Evolutionary conservation across 148 eudicot species (phyloP).

Genomic region (Rhododendron molle): DNA sequence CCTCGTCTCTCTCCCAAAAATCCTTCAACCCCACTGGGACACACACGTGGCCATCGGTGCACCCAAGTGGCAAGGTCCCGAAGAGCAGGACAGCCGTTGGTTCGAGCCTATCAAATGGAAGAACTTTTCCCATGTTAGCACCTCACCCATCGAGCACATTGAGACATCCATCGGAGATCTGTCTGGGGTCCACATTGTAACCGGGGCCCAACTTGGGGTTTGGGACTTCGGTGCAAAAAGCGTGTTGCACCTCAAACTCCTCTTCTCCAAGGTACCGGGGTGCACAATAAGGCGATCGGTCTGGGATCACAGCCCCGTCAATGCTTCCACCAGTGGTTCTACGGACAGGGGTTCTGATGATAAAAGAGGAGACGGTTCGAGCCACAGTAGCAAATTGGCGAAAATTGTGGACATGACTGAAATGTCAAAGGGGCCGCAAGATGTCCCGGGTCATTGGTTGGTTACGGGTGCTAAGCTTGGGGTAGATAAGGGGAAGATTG

Average conservation of each 20-base stretch:
- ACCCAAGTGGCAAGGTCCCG: slow-evolving; percentile 96
- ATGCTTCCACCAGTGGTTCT: slow-evolving; percentile 31
- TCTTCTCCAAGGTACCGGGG: slow-evolving; percentile 93
- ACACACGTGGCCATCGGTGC: slow-evolving; percentile 92
- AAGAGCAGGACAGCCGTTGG: slow-evolving; percentile 99
- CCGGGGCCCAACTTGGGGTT: slow-evolving; percentile 95
- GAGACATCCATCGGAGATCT: slow-evolving; percentile 89
- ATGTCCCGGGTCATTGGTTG: slow-evolving; percentile 96
- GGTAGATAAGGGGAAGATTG: slow-evolving; percentile 82
- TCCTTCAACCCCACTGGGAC: slow-evolving; percentile 98
- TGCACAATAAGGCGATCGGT: slow-evolving; percentile 92
- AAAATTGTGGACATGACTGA: slow-evolving; percentile 85
- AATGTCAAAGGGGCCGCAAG: slow-evolving; percentile 89
- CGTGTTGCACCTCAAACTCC: slow-evolving; percentile 86
- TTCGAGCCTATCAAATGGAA: slow-evolving; percentile 98
- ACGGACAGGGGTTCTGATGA: slow-evolving; percentile 33
- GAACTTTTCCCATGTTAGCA: slow-evolving; percentile 94
- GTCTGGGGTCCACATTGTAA: slow-evolving; percentile 92
- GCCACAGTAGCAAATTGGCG: slow-evolving; percentile 52
- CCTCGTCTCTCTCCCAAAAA: slow-evolving; percentile 87
- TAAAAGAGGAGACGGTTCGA: slow-evolving; percentile 37
- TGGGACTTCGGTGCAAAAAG: slow-evolving; percentile 95
- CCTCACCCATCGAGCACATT: slow-evolving; percentile 84
- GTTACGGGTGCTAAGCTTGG: slow-evolving; percentile 98
- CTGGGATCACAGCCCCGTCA: slow-evolving; percentile 92